phyloP scores from a whole-genome alignment of 2,329 filamentous ascomycete species.

The Purpureocillium takamizusanense region DNA sequence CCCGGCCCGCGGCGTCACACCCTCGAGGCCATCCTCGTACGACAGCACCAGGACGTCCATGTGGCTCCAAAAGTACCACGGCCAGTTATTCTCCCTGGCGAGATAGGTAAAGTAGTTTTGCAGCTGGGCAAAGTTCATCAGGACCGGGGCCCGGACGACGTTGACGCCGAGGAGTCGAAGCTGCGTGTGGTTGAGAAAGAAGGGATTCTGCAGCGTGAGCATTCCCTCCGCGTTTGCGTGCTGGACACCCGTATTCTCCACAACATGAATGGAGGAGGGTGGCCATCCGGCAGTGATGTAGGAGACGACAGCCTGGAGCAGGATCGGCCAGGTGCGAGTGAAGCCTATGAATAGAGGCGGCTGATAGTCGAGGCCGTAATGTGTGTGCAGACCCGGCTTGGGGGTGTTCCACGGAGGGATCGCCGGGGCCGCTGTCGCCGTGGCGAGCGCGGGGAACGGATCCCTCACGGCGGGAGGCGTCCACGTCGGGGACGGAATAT shows the following conservation, averaged over 20 bases:
- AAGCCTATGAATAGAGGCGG: conserved; percentile 52
- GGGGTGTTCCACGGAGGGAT: conserved; percentile 35
- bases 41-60: conserved; percentile 41
- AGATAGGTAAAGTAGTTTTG: conserved; percentile 44
- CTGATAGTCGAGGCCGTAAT: conserved; percentile 24
- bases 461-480: conserved; percentile 28
- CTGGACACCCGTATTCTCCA: conserved; percentile 51
- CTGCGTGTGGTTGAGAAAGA: conserved; percentile 43
- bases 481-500: conserved; percentile 14
- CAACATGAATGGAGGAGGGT: conserved; percentile 43
- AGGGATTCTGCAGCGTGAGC: conserved; percentile 45
- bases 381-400: conserved; percentile 24
- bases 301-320: conserved; percentile 45
- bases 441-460: conserved; percentile 31
- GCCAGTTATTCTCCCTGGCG: conserved; percentile 32
- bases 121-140: conserved; percentile 45
- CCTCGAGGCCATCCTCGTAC: conserved; percentile 28
- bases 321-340: conserved; percentile 44
- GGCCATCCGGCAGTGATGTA: conserved; percentile 54
- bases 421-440: conserved; percentile 23
- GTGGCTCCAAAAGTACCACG: conserved; percentile 47
- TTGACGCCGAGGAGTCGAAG: conserved; percentile 43
- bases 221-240: conserved; percentile 38
- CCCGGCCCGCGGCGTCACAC: conserved; percentile 20
- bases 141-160: conserved; percentile 38